Base-by-base conservation (phyloP, 2,329 filamentous ascomycete genomes). In the Piedraia hortae region DNA sequence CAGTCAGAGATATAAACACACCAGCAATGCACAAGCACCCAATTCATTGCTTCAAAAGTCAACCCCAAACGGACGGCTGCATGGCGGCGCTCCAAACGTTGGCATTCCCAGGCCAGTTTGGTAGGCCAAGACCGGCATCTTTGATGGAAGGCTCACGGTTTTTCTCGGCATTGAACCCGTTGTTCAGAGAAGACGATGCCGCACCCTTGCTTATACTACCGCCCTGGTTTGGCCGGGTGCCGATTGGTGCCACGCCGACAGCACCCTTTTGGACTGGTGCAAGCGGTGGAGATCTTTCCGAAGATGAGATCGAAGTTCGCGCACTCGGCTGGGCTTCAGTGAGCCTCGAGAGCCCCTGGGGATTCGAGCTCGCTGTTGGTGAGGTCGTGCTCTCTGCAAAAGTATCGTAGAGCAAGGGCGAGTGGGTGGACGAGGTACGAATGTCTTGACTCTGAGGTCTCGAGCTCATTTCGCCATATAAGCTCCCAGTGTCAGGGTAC, bases 41-140 rank as follows among this genome's bases (percentile, higher is more conserved):
- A 12, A 15, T 4, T 19, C 13, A 23, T 9, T 4, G 12, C 10
- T 9, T 14, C 16, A 8, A 18, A 6, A 8, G 12, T 37, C 67
- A 91, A 36, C 80, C 80, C 80, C 80, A 93, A 34, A 91, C 82
- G 32, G 77, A 88, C 32, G 80, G 78, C 44, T 88, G 77, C 29
- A 80, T 75, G 38, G 36, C 33, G 11, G 67, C 69, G 27, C 77
- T 73, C 80, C 80, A 90, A 20, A 82, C 74, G 17, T 67, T 70
- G 32, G 67, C 69, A 33, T 72, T 70, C 40, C 65, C 69, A 24
- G 72, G 67, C 80, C 80, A 90, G 10, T 68, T 55, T 30, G 51
- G 50, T n/a, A 47, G 37, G 19, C 44, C 42, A 24, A 36, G 41
- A 19, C 42, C 43, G 36, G 54, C 53, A 31, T 53, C 50, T 17